Evolutionary conservation across 192 early-diverging fungal genomes (phyloP), one percentile per base, ranked within the genome.

Genomic region (Chytriomyces confervae): DNA sequence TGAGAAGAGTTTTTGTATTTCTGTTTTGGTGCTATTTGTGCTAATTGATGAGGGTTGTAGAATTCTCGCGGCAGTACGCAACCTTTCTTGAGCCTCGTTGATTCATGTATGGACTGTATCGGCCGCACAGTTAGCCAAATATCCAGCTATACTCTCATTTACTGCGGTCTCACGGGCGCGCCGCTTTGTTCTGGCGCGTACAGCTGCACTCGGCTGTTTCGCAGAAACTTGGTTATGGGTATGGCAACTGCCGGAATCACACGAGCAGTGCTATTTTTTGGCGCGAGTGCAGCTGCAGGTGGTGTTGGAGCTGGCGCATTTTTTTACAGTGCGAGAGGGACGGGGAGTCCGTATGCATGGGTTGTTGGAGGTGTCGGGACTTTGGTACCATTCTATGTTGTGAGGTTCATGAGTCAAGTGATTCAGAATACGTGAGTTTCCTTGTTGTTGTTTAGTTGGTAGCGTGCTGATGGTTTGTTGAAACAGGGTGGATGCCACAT

Each of bases 391-490:
- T 90, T 84, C 77, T 93, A 92, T 69, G 80, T 93, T 11, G 86
- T 91, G 9, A 79, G 87, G 44, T 90, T 93, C 73, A 88, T 92
- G 67, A 86, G 89, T 4, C 87, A 90, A 60, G 90, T 92, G 50
- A 85, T 94, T 80, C 89, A 90, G 75, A 91, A 90, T 79, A 93
- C 91, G 92, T 93, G 86, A 87, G 91, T 84, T 13, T 48, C 53
- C 80, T 27, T 66, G 10, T 23, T 48, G n/a, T 44, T 27, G 43
- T 47, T 20, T 44, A 16, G 60, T 78, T 13, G 71, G 62, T 18
- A 44, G 49, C 49, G 50, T 80, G n/a, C 27, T 80, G 10, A 64
- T 66, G 23, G 36, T 36, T 1, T 62, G 64, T 36, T 36, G 36
- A 36, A 36, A 3, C 82, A 94, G 92, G 27, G 83, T 94, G 18